Conservation (phyloP, 805 yeast species). For the Cyberlindnera saturnus region DNA sequence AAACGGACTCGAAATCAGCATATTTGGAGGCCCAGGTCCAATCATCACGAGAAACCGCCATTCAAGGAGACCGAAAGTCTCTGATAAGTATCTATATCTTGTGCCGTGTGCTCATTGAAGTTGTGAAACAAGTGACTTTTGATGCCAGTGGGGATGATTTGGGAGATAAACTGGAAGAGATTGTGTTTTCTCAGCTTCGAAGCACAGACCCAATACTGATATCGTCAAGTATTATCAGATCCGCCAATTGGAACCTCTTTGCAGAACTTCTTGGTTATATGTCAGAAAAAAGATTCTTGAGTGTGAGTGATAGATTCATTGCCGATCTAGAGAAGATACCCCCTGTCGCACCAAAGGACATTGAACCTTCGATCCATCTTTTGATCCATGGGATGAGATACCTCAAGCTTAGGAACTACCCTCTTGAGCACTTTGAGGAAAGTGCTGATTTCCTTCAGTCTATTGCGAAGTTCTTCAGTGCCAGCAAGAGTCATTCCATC, state of each 20-base stretch:
- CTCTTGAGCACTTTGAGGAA: conserved; percentile 87
- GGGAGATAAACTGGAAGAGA: conserved; percentile 82
- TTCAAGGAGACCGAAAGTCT: conserved; percentile 82
- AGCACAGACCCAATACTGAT: conserved; percentile 76
- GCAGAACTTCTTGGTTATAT: conserved; percentile 86
- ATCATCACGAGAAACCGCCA: conserved; percentile 54
- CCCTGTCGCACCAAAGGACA: conserved; percentile 37
- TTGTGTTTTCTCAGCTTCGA: conserved; percentile 82
- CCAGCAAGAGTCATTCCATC: conserved; percentile 59
- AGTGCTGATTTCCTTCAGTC: conserved; percentile 87
- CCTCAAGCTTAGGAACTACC: conserved; percentile 70
- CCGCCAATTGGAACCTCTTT: conserved; percentile 90
- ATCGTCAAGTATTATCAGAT: conserved; percentile 65
- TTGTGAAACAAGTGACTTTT: conserved; percentile 81
- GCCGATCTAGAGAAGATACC: conserved; percentile 88
- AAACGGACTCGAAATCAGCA: conserved; percentile 57
- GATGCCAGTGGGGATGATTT: conserved; percentile 71
- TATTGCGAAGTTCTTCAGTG: conserved; percentile 72
- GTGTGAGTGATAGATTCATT: conserved; percentile 89
- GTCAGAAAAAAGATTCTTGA: conserved; percentile 76
- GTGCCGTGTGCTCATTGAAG: conserved; percentile 88
- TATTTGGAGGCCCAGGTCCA: conserved; percentile 32
- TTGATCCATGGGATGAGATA: conserved; percentile 91
- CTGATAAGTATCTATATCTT: conserved; percentile 81
- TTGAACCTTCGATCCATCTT: conserved; percentile 60